Conservation (phyloP, 495 filamentous ascomycete genomes). For the Lasiosphaeria ovina region DNA sequence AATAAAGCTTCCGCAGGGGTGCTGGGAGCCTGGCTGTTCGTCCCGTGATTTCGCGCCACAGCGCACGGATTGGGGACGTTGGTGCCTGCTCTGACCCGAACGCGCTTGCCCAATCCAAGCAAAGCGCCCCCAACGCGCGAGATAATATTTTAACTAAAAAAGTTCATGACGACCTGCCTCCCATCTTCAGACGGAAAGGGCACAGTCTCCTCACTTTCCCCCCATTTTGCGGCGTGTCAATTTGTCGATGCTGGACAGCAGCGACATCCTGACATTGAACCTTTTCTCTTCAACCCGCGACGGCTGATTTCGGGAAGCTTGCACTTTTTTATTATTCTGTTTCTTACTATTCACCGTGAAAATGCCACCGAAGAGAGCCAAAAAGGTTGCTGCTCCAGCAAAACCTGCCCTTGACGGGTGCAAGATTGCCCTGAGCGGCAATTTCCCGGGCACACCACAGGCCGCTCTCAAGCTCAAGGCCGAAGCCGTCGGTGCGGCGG, state of each 20-base stretch:
- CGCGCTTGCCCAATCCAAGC: conserved; percentile 16
- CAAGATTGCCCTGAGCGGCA: conserved; percentile 59
- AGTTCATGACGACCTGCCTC: background rate
- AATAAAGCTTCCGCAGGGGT: background rate
- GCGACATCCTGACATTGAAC: background rate
- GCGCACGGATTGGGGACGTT: conserved; percentile 9
- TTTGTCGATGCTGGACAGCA: too few species aligned
- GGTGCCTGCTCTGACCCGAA: conserved; percentile 28
- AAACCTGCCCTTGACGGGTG: conserved; percentile 40
- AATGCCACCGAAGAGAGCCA: conserved; percentile 30
- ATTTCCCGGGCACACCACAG: conserved; percentile 56
- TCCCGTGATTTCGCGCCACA: conserved; percentile 19
- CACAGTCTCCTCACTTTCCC: too few species aligned
- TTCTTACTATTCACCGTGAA: background rate
- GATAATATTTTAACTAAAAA: background rate
- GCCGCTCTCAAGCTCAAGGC: conserved; percentile 44
- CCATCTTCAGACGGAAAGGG: background rate
- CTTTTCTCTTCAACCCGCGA: background rate
- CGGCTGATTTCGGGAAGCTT: background rate
- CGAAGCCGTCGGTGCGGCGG: conserved; percentile 47
- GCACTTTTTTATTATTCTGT: background rate
- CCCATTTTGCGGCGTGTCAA: too few species aligned
- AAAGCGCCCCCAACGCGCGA: background rate
- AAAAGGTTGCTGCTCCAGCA: conserved; percentile 28
- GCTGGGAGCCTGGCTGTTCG: conserved; percentile 12